Evolutionary conservation across 306 rosid genomes (phyloP), one percentile per base, ranked within the genome.

Genomic region (Vigna angularis): DNA sequence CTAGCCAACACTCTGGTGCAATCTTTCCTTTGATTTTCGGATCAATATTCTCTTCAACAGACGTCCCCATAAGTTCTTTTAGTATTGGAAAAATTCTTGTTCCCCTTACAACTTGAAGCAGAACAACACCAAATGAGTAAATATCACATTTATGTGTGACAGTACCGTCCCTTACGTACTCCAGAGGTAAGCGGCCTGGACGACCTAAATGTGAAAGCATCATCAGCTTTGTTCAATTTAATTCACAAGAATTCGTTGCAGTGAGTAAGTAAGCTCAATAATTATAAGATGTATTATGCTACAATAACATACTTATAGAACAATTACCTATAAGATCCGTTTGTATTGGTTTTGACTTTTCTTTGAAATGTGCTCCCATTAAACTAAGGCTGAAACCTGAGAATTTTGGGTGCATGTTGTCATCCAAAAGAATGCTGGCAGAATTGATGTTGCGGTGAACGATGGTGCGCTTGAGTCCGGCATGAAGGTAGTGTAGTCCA

Each of bases 341-440:
- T 61, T n/a, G 1, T 26, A 72, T 26, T 17, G 40, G 30, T 28
- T 36, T 36, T 6, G 42, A 6, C 12, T 66, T 66, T 0, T 74
- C 45, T 11, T 0, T 38, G 9, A 16, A 51, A 1, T 0, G 36
- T 2, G 63, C 62, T 2, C 79, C 79, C 16, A 7, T 53, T 1
- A 52, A 0, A 1, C 4, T 55, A 28, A 28, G 0, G 1, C 52
- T 0, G 5, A 73, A 73, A 55, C 1, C 44, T 12, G 47, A 0
- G 2, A 80, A 50, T 57, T 66, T 80, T 1, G 79, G 79, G 0
- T 32, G 32, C 52, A 80, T 28, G 5, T 73, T 44, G 30, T 32
- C 1, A 45, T 73, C 84, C 71, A 47, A 16, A 12, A 71, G 48
- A 45, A 76, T 55, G 28, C 1, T 17, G 0, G 0, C 0, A 2